Evolutionary conservation across 106 monocot species (phyloP), one percentile per base, ranked within the genome.

Genomic region (Platanthera zijinensis): DNA sequence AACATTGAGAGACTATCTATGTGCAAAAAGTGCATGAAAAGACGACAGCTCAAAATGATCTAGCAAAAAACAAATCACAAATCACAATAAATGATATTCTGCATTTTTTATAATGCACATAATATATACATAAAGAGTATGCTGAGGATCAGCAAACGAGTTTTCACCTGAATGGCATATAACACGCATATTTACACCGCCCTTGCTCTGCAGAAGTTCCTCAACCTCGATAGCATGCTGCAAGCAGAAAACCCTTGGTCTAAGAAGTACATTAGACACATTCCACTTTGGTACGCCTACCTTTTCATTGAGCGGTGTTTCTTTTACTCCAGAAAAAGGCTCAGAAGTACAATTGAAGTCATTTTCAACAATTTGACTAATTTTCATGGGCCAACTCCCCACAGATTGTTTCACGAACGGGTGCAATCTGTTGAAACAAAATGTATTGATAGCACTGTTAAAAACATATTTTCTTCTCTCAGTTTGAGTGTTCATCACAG

Each of bases 121-220:
- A 67, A 70, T 45, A 69, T 49, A 21, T 51, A 6, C 22, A 22
- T 51, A 72, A 72, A 72, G 3, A 72, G 51, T 7, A 50, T 22
- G 51, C 22, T 11, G 1, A 72, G 72, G 10, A 72, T 50, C 19
- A 51, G 46, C 51, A 50, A 28, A 57, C 54, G 32, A 74, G 3
- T 19, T 57, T 49, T 81, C 59, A 99, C 99, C 99, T 79, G 94
- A 85, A 90, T 99, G 91, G 78, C 99, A 99, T 73, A 94, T 90
- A 62, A 94, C 53, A 6, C 89, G 84, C 32, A 87, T 73, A 76
- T 69, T 71, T 53, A 79, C 82, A 49, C 94, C 92, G 74, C 94
- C 93, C 62, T 80, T 86, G 75, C 61, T 49, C 22, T 68, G 84
- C 75, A 99, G 74, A 78, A 92, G 74, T 62, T 90, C 77, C 51